Evolutionary conservation across 345 rosid genomes (phyloP).

Genomic region (Populus alba): DNA sequence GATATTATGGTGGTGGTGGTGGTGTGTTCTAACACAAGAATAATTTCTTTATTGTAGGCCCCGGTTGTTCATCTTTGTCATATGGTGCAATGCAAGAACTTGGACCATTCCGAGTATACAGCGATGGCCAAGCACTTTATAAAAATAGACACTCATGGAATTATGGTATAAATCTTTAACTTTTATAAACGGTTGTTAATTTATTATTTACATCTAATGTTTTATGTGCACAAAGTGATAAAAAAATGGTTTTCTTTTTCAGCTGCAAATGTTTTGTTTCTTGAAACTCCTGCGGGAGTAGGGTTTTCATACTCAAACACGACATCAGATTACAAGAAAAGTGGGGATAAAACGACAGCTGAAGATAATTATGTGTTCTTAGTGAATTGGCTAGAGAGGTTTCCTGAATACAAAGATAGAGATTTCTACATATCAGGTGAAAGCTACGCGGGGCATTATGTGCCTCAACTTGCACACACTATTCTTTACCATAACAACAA

Average conservation of each 20-base stretch:
- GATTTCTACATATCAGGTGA: conserved; percentile 40
- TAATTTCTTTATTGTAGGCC: conserved; percentile 22
- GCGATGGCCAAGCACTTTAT: conserved; percentile 42
- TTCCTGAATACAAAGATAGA: conserved; percentile 29
- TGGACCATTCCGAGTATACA: conserved; percentile 41
- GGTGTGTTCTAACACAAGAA: background rate
- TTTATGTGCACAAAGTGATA: background rate
- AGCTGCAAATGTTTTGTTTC: conserved; percentile 41
- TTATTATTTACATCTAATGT: background rate
- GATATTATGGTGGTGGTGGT: too few relatives aligned
- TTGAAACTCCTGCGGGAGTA: conserved; percentile 46
- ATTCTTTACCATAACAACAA: conserved; percentile 23
- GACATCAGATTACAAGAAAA: conserved; percentile 22
- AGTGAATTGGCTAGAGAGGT: conserved; percentile 37
- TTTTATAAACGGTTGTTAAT: too few relatives aligned
- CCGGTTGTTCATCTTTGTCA: conserved; percentile 46
- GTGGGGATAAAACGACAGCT: conserved; percentile 29
- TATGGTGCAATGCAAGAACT: conserved; percentile 49
- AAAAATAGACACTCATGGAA: conserved; percentile 38
- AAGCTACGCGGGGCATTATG: conserved; percentile 39
- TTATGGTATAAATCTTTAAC: conserved; percentile 13
- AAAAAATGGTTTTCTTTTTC: background rate
- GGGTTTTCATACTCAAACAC: conserved; percentile 42
- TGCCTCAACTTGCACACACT: conserved; percentile 34
- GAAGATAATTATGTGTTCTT: conserved; percentile 31